Evolutionary conservation across 345 rosid species (phyloP).

Genomic region (thale cress (Arabidopsis thaliana)): TAIR10.1 NC_003070.9:25671501-25672000

Average conservation of each 20-base stretch:
- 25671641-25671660: background rate
- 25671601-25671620: background rate
- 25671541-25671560: no score
- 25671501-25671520: background rate
- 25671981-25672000: slow-evolving; percentile 1
- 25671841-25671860: background rate
- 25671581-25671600: background rate
- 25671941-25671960: background rate
- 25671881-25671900: background rate
- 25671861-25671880: background rate
- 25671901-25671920: background rate
- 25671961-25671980: slow-evolving; percentile 3
- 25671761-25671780: background rate
- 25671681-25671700: no score
- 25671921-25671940: slow-evolving; percentile 8
- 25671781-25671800: background rate
- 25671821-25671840: background rate
- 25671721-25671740: no score
- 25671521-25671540: background rate
- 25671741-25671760: background rate
- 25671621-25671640: background rate
- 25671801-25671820: slow-evolving; percentile 10
- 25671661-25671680: no score
- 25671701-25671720: no score
- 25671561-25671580: background rate